These are phyloP conservation scores for Phytophthora pisi DNA, from an alignment of 352 stramenopile species.

Conservation along the genomic window DNA sequence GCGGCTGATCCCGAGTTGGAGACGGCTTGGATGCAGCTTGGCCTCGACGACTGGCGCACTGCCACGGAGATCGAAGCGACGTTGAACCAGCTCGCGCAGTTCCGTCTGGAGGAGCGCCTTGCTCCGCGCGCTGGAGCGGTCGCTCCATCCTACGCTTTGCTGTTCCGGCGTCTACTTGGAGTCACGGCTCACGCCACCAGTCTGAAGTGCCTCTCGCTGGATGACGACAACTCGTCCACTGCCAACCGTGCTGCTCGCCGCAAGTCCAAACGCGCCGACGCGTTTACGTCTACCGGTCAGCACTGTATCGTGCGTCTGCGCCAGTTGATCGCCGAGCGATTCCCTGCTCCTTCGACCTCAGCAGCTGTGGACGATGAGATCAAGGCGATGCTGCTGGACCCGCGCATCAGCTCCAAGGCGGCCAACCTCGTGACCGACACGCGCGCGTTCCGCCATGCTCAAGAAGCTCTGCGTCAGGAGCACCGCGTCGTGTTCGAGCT, in stretches of 20 bases:
- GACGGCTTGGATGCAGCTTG: constrained; percentile 33
- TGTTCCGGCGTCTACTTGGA: constrained; percentile 40
- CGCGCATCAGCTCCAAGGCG: constrained; percentile 44
- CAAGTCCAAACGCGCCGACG: constrained; percentile 26
- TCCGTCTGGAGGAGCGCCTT: constrained; percentile 34
- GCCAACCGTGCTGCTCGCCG: constrained; percentile 20
- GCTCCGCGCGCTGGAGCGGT: constrained; percentile 14
- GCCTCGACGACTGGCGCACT: constrained; percentile 32
- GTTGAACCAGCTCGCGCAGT: constrained; percentile 34
- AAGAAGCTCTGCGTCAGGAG: constrained; percentile 39
- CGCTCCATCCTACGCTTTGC: constrained; percentile 33
- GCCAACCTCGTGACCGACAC: constrained; percentile 31
- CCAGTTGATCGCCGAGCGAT: constrained; percentile 22
- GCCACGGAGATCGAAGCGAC: constrained; percentile 42
- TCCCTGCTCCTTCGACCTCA: constrained; percentile 18
- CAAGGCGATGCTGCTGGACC: constrained; percentile 49
- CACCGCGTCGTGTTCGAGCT: constrained; percentile 41
- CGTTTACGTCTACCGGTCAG: constrained; percentile 25
- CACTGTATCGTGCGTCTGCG: constrained; percentile 28
- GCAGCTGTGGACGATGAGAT: constrained; percentile 30
- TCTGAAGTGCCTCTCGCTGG: constrained; percentile 37
- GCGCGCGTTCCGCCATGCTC: constrained; percentile 23
- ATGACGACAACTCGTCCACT: constrained; percentile 16
- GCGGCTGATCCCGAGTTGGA: constrained; percentile 20
- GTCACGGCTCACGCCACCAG: constrained; percentile 33